Evolutionary conservation across 345 rosid species (phyloP), one percentile per base, ranked within the genome.

Genomic region (Moricandia moricandioides): DNA sequence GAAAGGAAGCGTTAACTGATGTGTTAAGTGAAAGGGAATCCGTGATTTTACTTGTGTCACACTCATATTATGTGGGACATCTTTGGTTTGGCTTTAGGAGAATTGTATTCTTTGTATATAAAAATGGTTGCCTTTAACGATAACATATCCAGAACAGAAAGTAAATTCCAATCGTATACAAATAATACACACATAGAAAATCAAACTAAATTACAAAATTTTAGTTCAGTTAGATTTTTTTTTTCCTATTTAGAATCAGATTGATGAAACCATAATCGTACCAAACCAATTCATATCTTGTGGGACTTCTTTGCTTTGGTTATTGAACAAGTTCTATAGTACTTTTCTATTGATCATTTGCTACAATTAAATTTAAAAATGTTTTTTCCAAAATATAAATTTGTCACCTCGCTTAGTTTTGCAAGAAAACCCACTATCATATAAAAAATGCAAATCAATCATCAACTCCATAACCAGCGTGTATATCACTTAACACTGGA

Each of bases 51-150:
- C 80, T 62, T 76, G 39, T 13, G 47, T 40, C 54, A n/a, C 80
- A 76, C 80, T 69, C 70, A 55, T 68, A 3, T 37, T 30, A 34
- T 61, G 73, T 67, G 73, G 33, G 67, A 51, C 73, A 75, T 60
- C 18, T 33, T 59, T 43, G 58, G 49, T 74, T 24, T 59, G 57
- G 66, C 14, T 59, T 6, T 58, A 24, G 34, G 30, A 73, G 26
- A 56, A 64, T 33, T 14, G 26, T 62, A 14, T 8, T 14, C 37
- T 58, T 13, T 58, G 10, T 58, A 13, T 45, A n/a, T 45, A 45
- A n/a, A n/a, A n/a, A 43, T 40, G 51, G 6, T 57, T 45, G 39
- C 8, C 13, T 13, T 14, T 21, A 68, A 5, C 0, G 7, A 34
- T 31, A 7, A 52, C 11, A 59, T 29, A 1, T 3, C 7, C 3